Evolutionary conservation across 2,329 filamentous ascomycete species (phyloP), one percentile per base, ranked within the genome.

Genomic region (Aspergillus ochraceus): DNA sequence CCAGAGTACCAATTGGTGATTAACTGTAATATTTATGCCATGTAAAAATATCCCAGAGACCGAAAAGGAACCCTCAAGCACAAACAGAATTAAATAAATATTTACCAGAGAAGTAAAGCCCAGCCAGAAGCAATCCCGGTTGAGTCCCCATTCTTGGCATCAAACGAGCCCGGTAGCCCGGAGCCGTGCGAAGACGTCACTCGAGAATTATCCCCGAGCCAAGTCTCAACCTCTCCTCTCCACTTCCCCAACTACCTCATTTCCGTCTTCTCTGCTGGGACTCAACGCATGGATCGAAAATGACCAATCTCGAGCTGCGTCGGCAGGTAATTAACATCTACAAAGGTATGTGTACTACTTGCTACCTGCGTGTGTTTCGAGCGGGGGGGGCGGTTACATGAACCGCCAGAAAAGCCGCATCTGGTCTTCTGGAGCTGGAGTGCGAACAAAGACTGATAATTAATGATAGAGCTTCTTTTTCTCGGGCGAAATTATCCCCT

Each of bases 401-500:
- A 24, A 4, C 26, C 30, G 22, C 14, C 20, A 8, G 19, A n/a
- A 24, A 24, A 14, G 17, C 30, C 39, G 10, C 20, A 22, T 2
- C 36, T 36, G 58, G 12, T 54, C 22, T 26, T 39, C 17, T 17
- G 20, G 45, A 19, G 14, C 6, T 29, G 32, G 17, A 47, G 8
- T 4, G 6, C n/a, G 14, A 39, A 20, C 17, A 17, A 8, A 22
- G 20, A 4, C 24, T 20, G 36, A 46, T 24, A 12, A 4, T 51
- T 22, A 6, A 49, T 36, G 19, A 11, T 60, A 96, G 92, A 97
- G 70, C 86, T 97, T 11, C 84, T 99, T 49, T 88, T 89, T 69
- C 82, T 98, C 14, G 92, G 94, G 36, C 86, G 88, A 58, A 90
- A 94, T 60, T 98, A 98, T 70, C 94, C 95, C 1, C 82, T 90